Evolutionary conservation across 768 basidiomycete species (phyloP), one percentile per base, ranked within the genome.

Genomic region (Pulveroboletus sp.): DNA sequence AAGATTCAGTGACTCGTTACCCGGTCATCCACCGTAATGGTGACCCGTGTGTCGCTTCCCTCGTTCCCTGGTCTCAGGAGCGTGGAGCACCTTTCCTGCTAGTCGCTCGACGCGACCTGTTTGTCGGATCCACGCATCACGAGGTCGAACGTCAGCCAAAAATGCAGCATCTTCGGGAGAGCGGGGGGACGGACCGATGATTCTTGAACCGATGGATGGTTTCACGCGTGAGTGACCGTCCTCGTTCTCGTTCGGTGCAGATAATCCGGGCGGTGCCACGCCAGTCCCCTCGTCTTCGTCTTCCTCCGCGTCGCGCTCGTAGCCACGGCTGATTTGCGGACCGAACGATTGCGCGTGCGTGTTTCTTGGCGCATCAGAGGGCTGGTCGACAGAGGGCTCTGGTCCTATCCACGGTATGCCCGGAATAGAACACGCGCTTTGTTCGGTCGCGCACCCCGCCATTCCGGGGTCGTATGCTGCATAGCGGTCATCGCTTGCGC

Each of bases 301-400:
- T 30, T 61, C 60, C 2, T 60, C 61, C 21, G 7, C 49, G 28
- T 61, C 60, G 17, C 60, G 60, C 27, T 61, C 60, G 17, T 63
- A 61, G 6, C 60, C 60, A 4, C 39, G 48, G 35, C 60, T 54
- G 8, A 43, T 28, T 15, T 17, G 18, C 21, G 12, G 14, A 10
- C 31, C 31, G 31, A 10, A 32, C 12, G 31, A 5, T 1, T 32
- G 11, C 6, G 11, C 31, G 31, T 12, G 31, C 12, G 12, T 14
- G 32, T 12, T 12, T 27, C 39, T 9, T 6, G 15, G 12, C 9
- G 15, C 5, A 1, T 9, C 28, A 18, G 12, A 3, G 1, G 18
- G 7, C 5, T 12, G 3, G 3, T 4, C 5, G 26, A 6, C 8
- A 9, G 3, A 17, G 36, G 36, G 35, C 7, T 36, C n/a, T n/a